Conservation (phyloP, 2,329 filamentous ascomycete genomes). For the Diplodia intermedia region DNA sequence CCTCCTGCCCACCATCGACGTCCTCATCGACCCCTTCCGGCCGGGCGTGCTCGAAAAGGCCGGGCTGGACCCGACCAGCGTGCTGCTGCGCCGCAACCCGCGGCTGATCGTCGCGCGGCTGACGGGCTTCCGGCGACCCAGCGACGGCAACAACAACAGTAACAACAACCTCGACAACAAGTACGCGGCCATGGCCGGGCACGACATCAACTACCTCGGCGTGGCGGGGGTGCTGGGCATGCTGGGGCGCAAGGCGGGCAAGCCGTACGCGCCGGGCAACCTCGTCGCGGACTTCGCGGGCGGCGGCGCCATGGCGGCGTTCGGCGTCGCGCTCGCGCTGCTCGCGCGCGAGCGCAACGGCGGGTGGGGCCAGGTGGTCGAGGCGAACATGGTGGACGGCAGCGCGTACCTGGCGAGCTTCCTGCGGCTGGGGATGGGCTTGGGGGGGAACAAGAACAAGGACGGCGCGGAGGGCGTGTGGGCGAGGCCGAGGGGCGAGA, state of each 20-base stretch:
- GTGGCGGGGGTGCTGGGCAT: constrained; percentile 80
- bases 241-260: constrained; percentile 72
- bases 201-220: constrained; percentile 96
- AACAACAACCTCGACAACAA: constrained; percentile 45
- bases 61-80: constrained; percentile 72
- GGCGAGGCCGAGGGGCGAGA: constrained; percentile 70
- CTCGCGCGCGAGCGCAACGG: constrained; percentile 69
- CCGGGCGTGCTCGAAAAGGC: constrained; percentile 88
- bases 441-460: constrained; percentile 54
- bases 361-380: constrained; percentile 78
- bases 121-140: constrained; percentile 85
- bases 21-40: constrained; percentile 92
- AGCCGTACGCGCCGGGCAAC: constrained; percentile 81
- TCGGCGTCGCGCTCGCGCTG: constrained; percentile 83
- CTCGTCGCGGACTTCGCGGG: constrained; percentile 91
- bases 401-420: constrained; percentile 79
- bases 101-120: constrained; percentile 82
- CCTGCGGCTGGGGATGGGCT: constrained; percentile 58
- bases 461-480: constrained; percentile 62
- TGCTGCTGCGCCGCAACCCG: constrained; percentile 71
- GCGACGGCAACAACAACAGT: too few species aligned
- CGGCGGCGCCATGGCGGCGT: constrained; percentile 80
- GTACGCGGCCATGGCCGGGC: constrained; percentile 87
- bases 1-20: constrained; percentile 70
- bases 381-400: constrained; percentile 97